A percentile compares a stretch with the other conserved stretches of the same genome.
Evolutionary conservation across 1,139 yeast species (phyloP).

Genomic region (Torulaspora globosa): DNA sequence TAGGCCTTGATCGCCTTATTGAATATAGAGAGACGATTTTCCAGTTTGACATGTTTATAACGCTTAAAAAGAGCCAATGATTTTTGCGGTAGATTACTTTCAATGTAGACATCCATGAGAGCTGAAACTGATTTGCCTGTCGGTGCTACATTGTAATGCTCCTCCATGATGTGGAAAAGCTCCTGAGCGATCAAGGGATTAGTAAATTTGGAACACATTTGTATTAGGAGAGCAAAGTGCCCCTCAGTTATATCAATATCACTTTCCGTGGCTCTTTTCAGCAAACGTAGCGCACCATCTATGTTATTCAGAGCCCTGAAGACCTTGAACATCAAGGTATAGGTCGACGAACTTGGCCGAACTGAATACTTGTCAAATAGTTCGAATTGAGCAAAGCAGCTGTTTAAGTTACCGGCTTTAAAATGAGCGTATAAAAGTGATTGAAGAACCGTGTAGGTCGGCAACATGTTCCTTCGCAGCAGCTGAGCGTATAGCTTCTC

Average conservation of each 20-base stretch:
- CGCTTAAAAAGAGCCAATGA: conserved; percentile 24
- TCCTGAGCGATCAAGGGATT: conserved; percentile 37
- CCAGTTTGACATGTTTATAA: conserved; percentile 11
- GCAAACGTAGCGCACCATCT: conserved; percentile 41
- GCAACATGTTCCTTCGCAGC: conserved; percentile 45
- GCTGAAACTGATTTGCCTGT: conserved; percentile 28
- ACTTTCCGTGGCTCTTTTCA: conserved; percentile 38
- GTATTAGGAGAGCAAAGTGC: conserved; percentile 35
- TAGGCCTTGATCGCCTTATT: conserved; percentile 26
- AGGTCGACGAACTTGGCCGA: conserved; percentile 40
- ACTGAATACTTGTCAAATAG: conserved; percentile 41
- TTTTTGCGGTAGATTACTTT: conserved; percentile 21
- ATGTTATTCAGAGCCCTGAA: conserved; percentile 42
- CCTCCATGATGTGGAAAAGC: conserved; percentile 33
- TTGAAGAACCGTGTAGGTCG: conserved; percentile 46
- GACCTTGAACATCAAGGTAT: conserved; percentile 42
- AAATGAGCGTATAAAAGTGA: conserved; percentile 50
- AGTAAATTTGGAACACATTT: conserved; percentile 35
- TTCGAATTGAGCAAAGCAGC: conserved; percentile 44
- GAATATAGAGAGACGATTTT: conserved; percentile 19
- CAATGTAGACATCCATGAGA: conserved; percentile 32
- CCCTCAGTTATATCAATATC: conserved; percentile 21
- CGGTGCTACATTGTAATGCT: conserved; percentile 32
- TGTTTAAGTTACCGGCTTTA: conserved; percentile 44
- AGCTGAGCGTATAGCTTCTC: conserved; percentile 50